A percentile compares a stretch with the other conserved stretches of the same genome.
Evolutionary conservation across 2,329 filamentous ascomycete species (phyloP).

Genomic region (Claviceps spartinae): DNA sequence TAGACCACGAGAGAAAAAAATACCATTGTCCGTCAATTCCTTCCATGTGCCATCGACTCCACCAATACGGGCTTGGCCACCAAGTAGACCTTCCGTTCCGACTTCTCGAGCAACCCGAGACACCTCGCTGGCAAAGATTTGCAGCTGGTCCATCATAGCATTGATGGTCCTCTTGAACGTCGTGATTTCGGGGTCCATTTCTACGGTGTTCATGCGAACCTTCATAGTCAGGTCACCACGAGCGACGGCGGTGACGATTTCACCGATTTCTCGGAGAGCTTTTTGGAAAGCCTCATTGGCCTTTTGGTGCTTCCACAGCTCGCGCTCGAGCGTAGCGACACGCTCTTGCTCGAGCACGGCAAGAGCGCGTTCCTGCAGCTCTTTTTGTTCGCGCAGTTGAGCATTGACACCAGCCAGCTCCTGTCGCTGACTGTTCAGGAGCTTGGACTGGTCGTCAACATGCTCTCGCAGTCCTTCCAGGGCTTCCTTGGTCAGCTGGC

Average conservation of each 20-base stretch:
- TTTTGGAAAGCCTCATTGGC: constrained; percentile 98
- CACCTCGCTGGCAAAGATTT: constrained; percentile 93
- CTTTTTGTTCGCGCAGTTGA: constrained; percentile 74
- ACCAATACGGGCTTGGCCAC: constrained; percentile 84
- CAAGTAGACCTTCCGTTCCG: constrained; percentile 86
- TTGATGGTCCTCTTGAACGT: constrained; percentile 98
- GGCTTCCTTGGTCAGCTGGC: constrained; percentile 63
- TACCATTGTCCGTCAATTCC: constrained; percentile 79
- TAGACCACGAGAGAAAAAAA: background rate
- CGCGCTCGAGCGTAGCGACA: constrained; percentile 78
- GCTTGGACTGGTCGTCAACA: constrained; percentile 84
- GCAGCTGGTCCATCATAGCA: constrained; percentile 96
- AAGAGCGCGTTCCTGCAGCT: constrained; percentile 69
- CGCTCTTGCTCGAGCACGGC: constrained; percentile 75
- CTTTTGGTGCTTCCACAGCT: constrained; percentile 93
- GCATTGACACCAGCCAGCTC: constrained; percentile 77
- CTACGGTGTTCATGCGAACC: constrained; percentile 85
- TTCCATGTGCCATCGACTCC: constrained; percentile 97
- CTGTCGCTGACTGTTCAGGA: constrained; percentile 76
- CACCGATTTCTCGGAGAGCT: constrained; percentile 87
- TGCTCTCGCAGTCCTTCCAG: constrained; percentile 78
- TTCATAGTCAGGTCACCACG: constrained; percentile 94
- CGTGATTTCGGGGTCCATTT: constrained; percentile 97
- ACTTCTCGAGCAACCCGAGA: constrained; percentile 90
- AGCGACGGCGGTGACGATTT: constrained; percentile 91